Evolutionary conservation across 2,329 filamentous ascomycete genomes (phyloP), one percentile per base, ranked within the genome.

Genomic region (Leptographium wingfieldii): DNA sequence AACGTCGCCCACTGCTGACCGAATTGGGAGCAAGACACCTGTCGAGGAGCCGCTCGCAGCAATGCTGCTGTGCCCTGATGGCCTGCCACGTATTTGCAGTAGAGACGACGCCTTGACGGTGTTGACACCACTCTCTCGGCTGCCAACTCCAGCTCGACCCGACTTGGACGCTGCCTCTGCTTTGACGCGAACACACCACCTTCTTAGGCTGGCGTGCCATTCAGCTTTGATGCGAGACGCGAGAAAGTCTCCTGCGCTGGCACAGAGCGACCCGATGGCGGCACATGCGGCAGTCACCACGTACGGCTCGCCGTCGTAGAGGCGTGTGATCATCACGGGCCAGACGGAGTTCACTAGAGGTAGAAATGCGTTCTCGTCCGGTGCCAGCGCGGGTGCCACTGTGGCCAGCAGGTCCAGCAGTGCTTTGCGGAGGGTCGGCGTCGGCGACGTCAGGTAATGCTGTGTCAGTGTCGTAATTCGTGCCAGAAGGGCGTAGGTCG

Each of bases 301-400:
- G 67, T 84, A 87, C 0, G 82, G 74, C 69, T 90, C 85, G 4
- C 73, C 64, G 64, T 90, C 88, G 64, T 84, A 81, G 6, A 90
- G 75, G 29, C 85, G 79, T n/a, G 79, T 77, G 1, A 86, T 74
- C 5, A 96, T 75, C 7, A 95, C 86, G 0, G 92, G 91, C 92
- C 92, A 99, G 9, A 97, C 77, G 3, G 87, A 86, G 71, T 97
- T 94, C 66, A 97, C 84, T 0, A 97, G 79, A 0, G 94, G 94
- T 1, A 99, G 74, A 69, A 96, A 96, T 0, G 84, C 83, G 63
- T 92, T 85, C 69, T 96, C 88, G 65, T 96, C 85, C 3, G 77
- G 78, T 0, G 87, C 82, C 3, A 99, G 80, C 0, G 88, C 80
- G 0, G 86, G 82, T 5, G 87, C 81, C 3, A 90, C 86, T 0